These are phyloP conservation scores for Fusarium poae DNA, from an alignment of 2,329 filamentous ascomycete species.

Conservation along the genomic window DNA sequence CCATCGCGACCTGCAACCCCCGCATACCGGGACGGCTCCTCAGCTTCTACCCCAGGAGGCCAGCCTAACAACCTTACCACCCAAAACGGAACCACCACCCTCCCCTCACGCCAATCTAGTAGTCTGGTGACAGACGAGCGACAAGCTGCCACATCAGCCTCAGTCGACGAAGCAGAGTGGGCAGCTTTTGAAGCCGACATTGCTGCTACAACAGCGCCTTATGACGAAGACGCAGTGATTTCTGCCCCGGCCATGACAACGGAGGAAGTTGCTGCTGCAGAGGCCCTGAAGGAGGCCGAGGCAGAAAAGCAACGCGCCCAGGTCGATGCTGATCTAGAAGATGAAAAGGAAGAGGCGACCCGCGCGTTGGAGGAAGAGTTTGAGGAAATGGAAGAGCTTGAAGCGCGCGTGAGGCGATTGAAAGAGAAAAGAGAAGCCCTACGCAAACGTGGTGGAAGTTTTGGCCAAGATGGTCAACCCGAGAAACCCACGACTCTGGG, in stretches of 20 bases:
- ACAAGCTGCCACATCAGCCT: slow-evolving; percentile 33
- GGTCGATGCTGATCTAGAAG: slow-evolving; percentile 68
- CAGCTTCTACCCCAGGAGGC: slow-evolving; percentile 57
- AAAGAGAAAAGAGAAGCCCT: slow-evolving; percentile 79
- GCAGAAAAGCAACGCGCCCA: slow-evolving; percentile 66
- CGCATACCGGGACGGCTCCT: slow-evolving; percentile 57
- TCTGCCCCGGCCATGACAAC: slow-evolving; percentile 76
- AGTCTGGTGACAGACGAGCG: slow-evolving; percentile 39
- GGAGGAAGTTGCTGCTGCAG: slow-evolving; percentile 70
- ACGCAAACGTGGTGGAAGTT: slow-evolving; percentile 56
- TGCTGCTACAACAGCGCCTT: slow-evolving; percentile 60
- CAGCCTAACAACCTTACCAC: slow-evolving; percentile 30
- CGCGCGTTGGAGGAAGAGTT: slow-evolving; percentile 81
- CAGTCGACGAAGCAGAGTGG: slow-evolving; percentile 82
- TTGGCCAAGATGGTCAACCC: slow-evolving; percentile 48
- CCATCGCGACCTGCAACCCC: slow-evolving; percentile 74
- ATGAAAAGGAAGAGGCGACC: slow-evolving; percentile 81
- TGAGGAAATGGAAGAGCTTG: slow-evolving; percentile 84
- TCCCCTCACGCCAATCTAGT: slow-evolving; percentile 50
- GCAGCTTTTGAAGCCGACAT: slow-evolving; percentile 89
- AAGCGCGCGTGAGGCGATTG: slow-evolving; percentile 75
- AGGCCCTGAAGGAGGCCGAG: slow-evolving; percentile 63
- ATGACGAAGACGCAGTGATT: slow-evolving; percentile 69
- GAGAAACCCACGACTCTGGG: slow-evolving; percentile 33
- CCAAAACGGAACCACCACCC: slow-evolving; percentile 46